These are phyloP conservation scores for Aspergillus sclerotialis DNA, from an alignment of 2,329 filamentous ascomycete species.

Conservation along the genomic window DNA sequence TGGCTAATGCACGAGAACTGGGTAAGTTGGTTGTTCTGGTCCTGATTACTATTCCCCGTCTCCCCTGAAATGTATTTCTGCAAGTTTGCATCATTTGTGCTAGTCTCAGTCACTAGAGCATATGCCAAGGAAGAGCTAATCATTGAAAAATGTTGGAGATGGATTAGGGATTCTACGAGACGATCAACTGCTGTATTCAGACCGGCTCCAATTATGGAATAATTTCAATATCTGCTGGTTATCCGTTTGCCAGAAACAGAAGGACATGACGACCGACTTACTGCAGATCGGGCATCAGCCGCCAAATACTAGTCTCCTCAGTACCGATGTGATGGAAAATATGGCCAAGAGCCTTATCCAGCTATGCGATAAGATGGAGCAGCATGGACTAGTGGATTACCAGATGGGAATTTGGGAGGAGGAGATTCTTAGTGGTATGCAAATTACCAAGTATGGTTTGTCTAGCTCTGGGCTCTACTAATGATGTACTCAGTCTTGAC, in stretches of 20 bases:
- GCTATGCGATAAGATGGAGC: conserved; percentile 79
- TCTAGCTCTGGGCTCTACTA: no score
- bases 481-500: conserved; percentile 50
- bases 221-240: conserved; percentile 95
- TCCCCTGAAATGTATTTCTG: conserved; percentile 2
- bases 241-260: conserved; percentile 72
- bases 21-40: conserved; percentile 48
- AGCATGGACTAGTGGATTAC: conserved; percentile 92
- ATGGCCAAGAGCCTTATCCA: conserved; percentile 77
- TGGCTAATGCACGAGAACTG: conserved; percentile 58
- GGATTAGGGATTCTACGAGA: conserved; percentile 71
- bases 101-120: not conserved
- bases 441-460: no score
- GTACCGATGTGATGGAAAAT: conserved; percentile 61
- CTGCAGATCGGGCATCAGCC: conserved; percentile 53
- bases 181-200: conserved; percentile 65
- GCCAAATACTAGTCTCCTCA: conserved; percentile 57
- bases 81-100: not conserved
- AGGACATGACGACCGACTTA: conserved; percentile 59
- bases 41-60: no score
- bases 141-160: not conserved
- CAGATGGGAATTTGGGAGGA: conserved; percentile 97
- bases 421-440: conserved; percentile 74
- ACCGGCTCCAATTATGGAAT: conserved; percentile 80
- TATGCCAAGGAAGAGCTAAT: not conserved